phyloP scores from a whole-genome alignment of 1,284 basidiomycete genomes.

The Serendipita sp. region DNA sequence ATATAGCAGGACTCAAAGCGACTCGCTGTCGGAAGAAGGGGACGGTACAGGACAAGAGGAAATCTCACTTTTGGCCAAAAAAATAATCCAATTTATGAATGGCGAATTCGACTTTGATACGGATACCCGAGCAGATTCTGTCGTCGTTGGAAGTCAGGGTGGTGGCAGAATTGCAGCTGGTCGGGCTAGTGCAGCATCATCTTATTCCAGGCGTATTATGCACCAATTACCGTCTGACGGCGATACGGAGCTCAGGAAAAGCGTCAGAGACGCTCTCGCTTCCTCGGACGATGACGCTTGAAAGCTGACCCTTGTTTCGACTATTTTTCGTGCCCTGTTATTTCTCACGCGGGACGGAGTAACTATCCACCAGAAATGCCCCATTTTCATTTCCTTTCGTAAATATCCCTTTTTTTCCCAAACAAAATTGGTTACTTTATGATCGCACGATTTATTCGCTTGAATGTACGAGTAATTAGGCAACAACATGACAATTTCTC shows the following conservation, averaged over 20 bases:
- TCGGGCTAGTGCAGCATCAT: slow-evolving; percentile 33
- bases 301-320: neutral
- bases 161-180: slow-evolving; percentile 28
- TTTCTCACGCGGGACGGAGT: no score
- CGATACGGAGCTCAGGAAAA: slow-evolving; percentile 64
- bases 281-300: slow-evolving; percentile 1
- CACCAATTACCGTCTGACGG: slow-evolving; percentile 24
- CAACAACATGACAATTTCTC: no score
- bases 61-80: slow-evolving; percentile 70
- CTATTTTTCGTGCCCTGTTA: no score
- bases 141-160: slow-evolving; percentile 49
- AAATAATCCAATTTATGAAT: slow-evolving; percentile 78
- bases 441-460: no score
- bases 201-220: slow-evolving; percentile 1
- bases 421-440: no score
- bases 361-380: no score
- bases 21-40: slow-evolving; percentile 68
- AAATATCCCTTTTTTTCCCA: neutral
- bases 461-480: no score
- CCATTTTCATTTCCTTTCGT: neutral
- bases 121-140: slow-evolving; percentile 26
- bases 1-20: slow-evolving; percentile 46
- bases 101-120: slow-evolving; percentile 49
- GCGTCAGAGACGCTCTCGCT: slow-evolving; percentile 61
- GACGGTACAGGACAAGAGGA: slow-evolving; percentile 60